These are phyloP conservation scores for Rhinocladiella mackenziei DNA, from an alignment of 2,329 filamentous ascomycete genomes.

Conservation along the genomic window DNA sequence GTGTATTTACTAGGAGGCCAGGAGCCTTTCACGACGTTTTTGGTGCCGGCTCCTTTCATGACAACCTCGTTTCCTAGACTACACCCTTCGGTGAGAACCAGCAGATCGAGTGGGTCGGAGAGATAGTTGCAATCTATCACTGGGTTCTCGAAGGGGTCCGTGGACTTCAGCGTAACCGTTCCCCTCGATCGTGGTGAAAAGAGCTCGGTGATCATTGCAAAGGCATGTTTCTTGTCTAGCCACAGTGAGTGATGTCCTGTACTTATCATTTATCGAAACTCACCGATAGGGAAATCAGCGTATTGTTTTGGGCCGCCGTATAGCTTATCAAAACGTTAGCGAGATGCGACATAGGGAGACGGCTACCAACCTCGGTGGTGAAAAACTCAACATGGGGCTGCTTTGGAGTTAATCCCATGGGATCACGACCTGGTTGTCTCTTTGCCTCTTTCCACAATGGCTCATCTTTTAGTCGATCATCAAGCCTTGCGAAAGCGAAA, in stretches of 20 bases:
- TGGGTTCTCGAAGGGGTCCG: conserved; percentile 51
- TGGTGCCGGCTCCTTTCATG: conserved; percentile 55
- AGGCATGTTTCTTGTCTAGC: conserved; percentile 49
- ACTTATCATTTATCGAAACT: background rate
- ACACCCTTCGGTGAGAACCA: conserved; percentile 58
- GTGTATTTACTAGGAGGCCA: conserved; percentile 47
- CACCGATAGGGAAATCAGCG: conserved; percentile 47
- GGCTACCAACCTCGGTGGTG: conserved; percentile 55
- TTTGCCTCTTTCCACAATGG: conserved; percentile 53
- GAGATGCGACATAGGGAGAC: too few species aligned
- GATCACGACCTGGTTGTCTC: conserved; percentile 50
- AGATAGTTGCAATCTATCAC: conserved; percentile 58
- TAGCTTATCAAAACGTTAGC: conserved; percentile 19
- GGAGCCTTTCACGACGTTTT: conserved; percentile 55
- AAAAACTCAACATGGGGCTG: conserved; percentile 63
- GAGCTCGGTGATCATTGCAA: conserved; percentile 56
- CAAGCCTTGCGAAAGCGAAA: conserved; percentile 60
- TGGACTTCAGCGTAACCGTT: conserved; percentile 49
- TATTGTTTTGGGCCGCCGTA: conserved; percentile 52
- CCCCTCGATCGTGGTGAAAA: conserved; percentile 57
- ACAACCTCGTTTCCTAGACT: conserved; percentile 59
- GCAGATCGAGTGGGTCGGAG: conserved; percentile 53
- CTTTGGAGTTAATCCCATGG: conserved; percentile 55
- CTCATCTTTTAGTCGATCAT: conserved; percentile 54
- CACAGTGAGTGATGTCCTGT: background rate